These are phyloP conservation scores for Fonsecaea pugnacius DNA, from an alignment of 2,329 filamentous ascomycete genomes.

Conservation along the genomic window DNA sequence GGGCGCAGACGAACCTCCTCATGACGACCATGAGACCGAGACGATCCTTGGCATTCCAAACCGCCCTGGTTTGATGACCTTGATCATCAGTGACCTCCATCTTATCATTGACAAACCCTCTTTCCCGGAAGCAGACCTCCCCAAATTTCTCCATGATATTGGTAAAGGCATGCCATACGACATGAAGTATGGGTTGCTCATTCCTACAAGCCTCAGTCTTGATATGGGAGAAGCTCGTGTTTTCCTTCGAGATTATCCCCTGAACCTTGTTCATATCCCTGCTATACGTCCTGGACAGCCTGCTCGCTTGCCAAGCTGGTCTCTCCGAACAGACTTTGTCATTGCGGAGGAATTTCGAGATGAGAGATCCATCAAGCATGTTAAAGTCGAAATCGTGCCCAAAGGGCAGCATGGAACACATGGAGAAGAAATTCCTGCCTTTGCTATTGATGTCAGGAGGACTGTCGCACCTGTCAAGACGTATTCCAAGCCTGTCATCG, in stretches of 20 bases:
- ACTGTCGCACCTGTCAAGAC: conserved; percentile 96
- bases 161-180: conserved; percentile 96
- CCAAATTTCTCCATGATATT: conserved; percentile 81
- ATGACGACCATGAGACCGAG: conserved; percentile 81
- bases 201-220: conserved; percentile 87
- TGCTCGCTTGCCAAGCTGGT: conserved; percentile 76
- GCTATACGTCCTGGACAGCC: conserved; percentile 79
- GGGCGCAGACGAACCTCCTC: conserved; percentile 77
- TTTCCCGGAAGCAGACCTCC: conserved; percentile 79
- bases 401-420: conserved; percentile 61
- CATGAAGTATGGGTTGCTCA: conserved; percentile 84
- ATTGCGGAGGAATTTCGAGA: conserved; percentile 92
- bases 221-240: conserved; percentile 88
- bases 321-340: conserved; percentile 87
- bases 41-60: conserved; percentile 83
- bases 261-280: conserved; percentile 89
- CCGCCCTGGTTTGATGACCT: conserved; percentile 79
- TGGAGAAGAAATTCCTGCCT: conserved; percentile 64
- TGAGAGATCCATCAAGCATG: conserved; percentile 75
- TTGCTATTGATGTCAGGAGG: conserved; percentile 82
- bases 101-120: conserved; percentile 89
- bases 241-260: conserved; percentile 88
- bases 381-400: conserved; percentile 83
- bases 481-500: conserved; percentile 87
- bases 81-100: conserved; percentile 81